Evolutionary conservation across 2,329 filamentous ascomycete genomes (phyloP), one percentile per base, ranked within the genome.

Genomic region (Cercospora zeina): DNA sequence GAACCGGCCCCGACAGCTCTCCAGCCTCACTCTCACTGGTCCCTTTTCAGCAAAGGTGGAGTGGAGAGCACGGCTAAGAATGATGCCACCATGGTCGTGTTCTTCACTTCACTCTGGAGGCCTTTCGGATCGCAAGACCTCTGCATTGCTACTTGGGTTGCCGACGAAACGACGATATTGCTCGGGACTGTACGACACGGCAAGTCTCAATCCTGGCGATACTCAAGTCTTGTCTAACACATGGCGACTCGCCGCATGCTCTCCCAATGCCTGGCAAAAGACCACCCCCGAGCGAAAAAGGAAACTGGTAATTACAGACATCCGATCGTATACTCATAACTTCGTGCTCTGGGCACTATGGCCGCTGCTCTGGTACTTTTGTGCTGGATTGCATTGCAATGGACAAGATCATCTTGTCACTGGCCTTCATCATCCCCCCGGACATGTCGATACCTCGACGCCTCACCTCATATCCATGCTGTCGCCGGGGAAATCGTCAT

Each of bases 281-380:
- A 11, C 19, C 8, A 13, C 19, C 16, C 6, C 3, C 19, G 16
- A 45, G 16, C 39, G n/a, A 21, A 45, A n/a, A 45, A 45, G 39
- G 19, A 47, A 47, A 47, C 42, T 27, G 42, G 21, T 47, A 27
- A 19, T 14, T 14, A 27, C 42, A 47, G 42, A 27, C 42, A 27
- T 47, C 4, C 19, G 24, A 11, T 47, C 42, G 42, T 47, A 47
- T 47, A 47, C 42, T 47, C 42, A 47, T 47, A 14, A 27, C 21
- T 2, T 45, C 42, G 13, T 47, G 42, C 42, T 9, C 21, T 9
- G 49, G 49, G 2, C n/a, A 31, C 2, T 16, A 21, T 27, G 11
- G n/a, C 30, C 39, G 16, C 31, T 33, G 27, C 14, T 27, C 49
- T 51, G 49, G 49, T 33, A 51, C 49, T 51, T 34, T 51, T 51